A percentile compares a stretch with the other conserved stretches of the same genome.
Evolutionary conservation across 768 basidiomycete genomes (phyloP).

Genomic region (Lentinus tigrinus): DNA sequence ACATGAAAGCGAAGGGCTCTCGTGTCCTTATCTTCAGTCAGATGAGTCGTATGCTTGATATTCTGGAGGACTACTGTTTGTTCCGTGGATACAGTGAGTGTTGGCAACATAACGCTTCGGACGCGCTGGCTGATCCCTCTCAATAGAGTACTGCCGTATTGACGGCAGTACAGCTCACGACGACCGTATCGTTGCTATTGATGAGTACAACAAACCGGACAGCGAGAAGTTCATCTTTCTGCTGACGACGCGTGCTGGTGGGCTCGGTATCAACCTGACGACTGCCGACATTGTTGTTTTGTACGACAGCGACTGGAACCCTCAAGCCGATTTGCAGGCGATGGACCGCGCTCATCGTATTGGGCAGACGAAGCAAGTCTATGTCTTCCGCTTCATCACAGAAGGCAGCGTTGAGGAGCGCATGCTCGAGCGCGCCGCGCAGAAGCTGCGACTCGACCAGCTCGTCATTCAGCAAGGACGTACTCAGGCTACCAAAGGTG

Average conservation of each 20-base stretch:
- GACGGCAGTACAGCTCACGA: conserved; percentile 96
- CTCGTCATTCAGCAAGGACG: conserved; percentile 96
- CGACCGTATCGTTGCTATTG: conserved; percentile 91
- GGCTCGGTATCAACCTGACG: conserved; percentile 94
- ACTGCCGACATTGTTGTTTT: conserved; percentile 93
- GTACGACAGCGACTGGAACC: conserved; percentile 99
- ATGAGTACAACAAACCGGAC: conserved; percentile 94
- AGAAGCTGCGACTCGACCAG: conserved; percentile 93
- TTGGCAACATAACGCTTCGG: not conserved
- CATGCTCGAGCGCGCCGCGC: conserved; percentile 91
- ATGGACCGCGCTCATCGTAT: conserved; percentile 98
- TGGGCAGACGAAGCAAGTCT: conserved; percentile 96
- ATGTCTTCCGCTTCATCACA: conserved; percentile 95
- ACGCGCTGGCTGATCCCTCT: conserved; percentile 4
- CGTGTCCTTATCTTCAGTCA: conserved; percentile 97
- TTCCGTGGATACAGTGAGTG: conserved; percentile 84
- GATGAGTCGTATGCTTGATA: conserved; percentile 99
- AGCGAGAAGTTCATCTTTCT: conserved; percentile 97
- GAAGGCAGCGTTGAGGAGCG: conserved; percentile 95
- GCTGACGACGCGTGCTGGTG: conserved; percentile 94
- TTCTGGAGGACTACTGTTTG: conserved; percentile 94
- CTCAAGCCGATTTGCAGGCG: conserved; percentile 97
- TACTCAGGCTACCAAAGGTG: conserved; percentile 76
- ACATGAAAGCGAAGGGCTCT: conserved; percentile 91
- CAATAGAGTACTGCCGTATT: conserved; percentile 89